phyloP scores from a whole-genome alignment of 2,329 filamentous ascomycete species.

The Grosmannia huntii region DNA sequence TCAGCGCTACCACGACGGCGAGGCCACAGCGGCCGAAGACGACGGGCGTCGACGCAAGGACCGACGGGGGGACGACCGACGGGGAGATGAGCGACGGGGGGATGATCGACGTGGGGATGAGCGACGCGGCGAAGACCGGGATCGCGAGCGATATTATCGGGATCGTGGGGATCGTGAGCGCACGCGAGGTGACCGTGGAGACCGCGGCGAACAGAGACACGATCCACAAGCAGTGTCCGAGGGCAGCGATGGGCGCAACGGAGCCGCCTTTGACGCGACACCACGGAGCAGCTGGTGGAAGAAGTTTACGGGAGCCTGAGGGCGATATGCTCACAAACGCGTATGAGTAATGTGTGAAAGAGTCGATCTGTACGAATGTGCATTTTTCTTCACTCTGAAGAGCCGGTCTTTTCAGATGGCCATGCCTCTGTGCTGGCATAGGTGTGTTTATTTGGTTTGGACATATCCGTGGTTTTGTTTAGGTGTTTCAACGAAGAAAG shows the following conservation, averaged over 20 bases:
- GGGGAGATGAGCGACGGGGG: conserved; percentile 10
- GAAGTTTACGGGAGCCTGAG: conserved; percentile 29
- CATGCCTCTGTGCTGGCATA: background rate
- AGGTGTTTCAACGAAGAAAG: background rate
- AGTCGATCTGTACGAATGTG: background rate
- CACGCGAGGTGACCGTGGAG: background rate
- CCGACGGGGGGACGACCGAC: conserved; percentile 16
- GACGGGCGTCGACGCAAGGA: conserved; percentile 17
- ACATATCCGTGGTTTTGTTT: background rate
- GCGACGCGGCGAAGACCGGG: conserved; percentile 15
- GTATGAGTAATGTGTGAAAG: background rate
- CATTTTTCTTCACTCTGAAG: too few species aligned
- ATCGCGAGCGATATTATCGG: background rate
- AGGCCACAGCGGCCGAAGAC: conserved; percentile 19
- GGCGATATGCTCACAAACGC: too few species aligned
- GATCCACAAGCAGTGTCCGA: conserved; percentile 15
- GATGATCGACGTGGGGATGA: conserved; percentile 14
- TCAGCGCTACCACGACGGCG: conserved; percentile 26
- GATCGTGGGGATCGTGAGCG: background rate
- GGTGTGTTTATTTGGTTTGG: background rate
- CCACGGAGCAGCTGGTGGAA: conserved; percentile 48
- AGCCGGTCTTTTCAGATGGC: background rate
- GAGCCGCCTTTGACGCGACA: conserved; percentile 29
- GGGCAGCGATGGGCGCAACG: conserved; percentile 24
- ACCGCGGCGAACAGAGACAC: conserved; percentile 8